Evolutionary conservation across 116 monocot genomes (phyloP), one percentile per base, ranked within the genome.

Genomic region (Papilionanthe hybrid): DNA sequence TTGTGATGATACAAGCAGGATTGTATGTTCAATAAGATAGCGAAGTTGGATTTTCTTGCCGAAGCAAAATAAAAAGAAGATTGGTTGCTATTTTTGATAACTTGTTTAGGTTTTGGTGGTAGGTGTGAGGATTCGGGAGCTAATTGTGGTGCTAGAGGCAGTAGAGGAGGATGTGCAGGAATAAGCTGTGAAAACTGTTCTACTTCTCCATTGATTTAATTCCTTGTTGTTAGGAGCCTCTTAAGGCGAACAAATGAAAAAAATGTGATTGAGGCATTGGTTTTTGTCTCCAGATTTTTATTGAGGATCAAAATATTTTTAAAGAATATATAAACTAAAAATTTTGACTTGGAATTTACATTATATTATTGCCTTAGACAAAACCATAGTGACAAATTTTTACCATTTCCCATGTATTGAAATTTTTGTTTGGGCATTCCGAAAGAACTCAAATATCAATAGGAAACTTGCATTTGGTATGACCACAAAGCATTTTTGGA

Each of bases 401-500:
- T 65, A 65, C 22, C 17, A 9, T 6, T 65, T 65, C 25, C 25
- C 65, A 65, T 27, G 27, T 7, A 65, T 25, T 65, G 65, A 65
- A 53, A 65, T 65, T 22, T 63, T 65, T 65, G 11, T 11, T 65
- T 27, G 27, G 65, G 65, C 23, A 25, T 65, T 1, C 25, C 11
- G 27, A 65, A 65, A 10, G 22, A 65, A 65, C 13, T 27, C 8
- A 23, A 65, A 65, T 25, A 65, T 65, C 25, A 3, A 65, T 22
- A 27, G 65, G 65, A 65, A 25, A 65, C 27, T 65, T 27, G 65
- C 65, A 65, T 65, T 65, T 65, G 27, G 65, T 65, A 65, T 65
- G 65, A 27, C 27, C 11, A n/a, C 27, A 27, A 65, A 10, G 27
- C 65, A 23, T 65, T 65, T 65, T 65, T 25, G 3, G 5, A 27